phyloP scores from a whole-genome alignment of 148 eudicot genomes.

The Fagopyrum homotropicum region DNA sequence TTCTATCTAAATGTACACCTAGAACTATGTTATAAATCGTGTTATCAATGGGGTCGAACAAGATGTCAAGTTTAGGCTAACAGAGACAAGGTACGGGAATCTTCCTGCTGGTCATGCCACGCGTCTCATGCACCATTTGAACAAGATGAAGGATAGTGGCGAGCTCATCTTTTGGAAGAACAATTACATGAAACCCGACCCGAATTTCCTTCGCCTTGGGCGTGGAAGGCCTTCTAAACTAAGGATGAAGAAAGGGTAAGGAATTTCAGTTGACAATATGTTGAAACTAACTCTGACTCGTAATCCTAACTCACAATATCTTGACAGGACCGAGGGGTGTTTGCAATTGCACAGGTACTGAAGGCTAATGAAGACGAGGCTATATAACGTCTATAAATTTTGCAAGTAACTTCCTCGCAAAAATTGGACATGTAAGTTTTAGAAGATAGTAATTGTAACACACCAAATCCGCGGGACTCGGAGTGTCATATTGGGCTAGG shows the following conservation, averaged over 20 bases:
- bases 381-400: conserved; percentile 55
- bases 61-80: conserved; percentile 34
- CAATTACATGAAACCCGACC: conserved; percentile 42
- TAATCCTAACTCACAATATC: not conserved
- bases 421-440: conserved; percentile 71
- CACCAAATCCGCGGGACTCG: too few species aligned
- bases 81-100: conserved; percentile 32
- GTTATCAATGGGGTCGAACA: conserved; percentile 44
- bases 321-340: conserved; percentile 78
- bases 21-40: too few species aligned
- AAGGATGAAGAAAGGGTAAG: too few species aligned
- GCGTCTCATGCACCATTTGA: conserved; percentile 34
- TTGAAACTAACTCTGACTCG: too few species aligned
- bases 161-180: conserved; percentile 43
- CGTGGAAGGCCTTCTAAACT: conserved; percentile 39
- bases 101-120: conserved; percentile 38
- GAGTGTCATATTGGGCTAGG: too few species aligned
- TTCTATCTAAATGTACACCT: too few species aligned
- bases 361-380: conserved; percentile 88
- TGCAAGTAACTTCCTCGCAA: conserved; percentile 71
- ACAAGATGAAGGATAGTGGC: conserved; percentile 35
- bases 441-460: too few species aligned
- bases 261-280: too few species aligned
- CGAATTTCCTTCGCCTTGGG: conserved; percentile 37
- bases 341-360: conserved; percentile 88